These are phyloP conservation scores for Epichloe sibirici DNA, from an alignment of 2,329 filamentous ascomycete species.

Conservation along the genomic window DNA sequence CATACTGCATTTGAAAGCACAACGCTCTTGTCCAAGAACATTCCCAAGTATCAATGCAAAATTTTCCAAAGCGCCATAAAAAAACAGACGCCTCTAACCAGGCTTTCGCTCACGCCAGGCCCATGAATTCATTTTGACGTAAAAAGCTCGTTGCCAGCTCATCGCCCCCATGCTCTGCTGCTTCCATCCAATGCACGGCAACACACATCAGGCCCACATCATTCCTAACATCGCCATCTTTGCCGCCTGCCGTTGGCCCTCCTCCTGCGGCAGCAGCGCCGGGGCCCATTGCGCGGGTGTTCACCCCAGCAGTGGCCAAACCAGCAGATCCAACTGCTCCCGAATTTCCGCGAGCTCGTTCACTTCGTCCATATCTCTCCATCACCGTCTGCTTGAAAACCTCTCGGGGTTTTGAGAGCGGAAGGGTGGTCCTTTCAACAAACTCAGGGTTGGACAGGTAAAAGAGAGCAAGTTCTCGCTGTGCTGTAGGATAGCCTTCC, in stretches of 20 bases:
- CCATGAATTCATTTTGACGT: conserved; percentile 46
- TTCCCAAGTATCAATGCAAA: no score
- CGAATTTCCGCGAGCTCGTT: conserved; percentile 13
- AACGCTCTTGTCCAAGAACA: no score
- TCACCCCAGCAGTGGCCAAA: conserved; percentile 14
- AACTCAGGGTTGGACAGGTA: conserved; percentile 88
- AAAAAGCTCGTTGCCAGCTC: conserved; percentile 72
- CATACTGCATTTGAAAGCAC: no score
- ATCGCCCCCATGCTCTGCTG: conserved; percentile 76
- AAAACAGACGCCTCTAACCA: neutral
- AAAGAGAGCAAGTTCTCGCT: conserved; percentile 85
- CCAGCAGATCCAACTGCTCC: conserved; percentile 12
- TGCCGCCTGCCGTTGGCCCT: conserved; percentile 16
- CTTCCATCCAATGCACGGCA: conserved; percentile 94
- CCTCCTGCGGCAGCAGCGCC: conserved; percentile 10
- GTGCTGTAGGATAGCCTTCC: conserved; percentile 71
- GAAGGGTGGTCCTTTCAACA: conserved; percentile 66
- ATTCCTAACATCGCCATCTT: conserved; percentile 45
- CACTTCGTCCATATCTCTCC: conserved; percentile 46
- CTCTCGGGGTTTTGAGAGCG: conserved; percentile 71
- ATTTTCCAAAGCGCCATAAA: neutral
- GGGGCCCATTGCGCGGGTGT: conserved; percentile 12
- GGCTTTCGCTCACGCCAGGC: conserved; percentile 14
- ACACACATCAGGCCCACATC: conserved; percentile 87
- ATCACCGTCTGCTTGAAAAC: conserved; percentile 85